Percentiles rank a stretch among this genome's conserved stretches.
Conservation (phyloP, 768 basidiomycete species). For the Russula lepida region DNA sequence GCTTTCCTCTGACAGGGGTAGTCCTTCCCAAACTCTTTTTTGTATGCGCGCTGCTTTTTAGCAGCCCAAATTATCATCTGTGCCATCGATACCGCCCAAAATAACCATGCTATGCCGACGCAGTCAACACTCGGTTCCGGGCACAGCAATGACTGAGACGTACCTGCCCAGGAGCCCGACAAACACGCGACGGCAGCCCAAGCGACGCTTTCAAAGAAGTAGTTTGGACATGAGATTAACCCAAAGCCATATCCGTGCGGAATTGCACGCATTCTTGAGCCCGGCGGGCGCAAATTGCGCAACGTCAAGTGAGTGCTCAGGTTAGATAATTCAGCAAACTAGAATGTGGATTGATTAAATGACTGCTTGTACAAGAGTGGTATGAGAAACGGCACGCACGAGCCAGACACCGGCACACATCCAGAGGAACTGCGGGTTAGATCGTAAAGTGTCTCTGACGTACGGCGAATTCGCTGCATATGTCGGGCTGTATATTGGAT, state of each 20-base stretch:
- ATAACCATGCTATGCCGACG: constrained; percentile 45
- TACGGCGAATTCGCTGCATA: constrained; percentile 60
- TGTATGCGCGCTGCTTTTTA: constrained; percentile 86
- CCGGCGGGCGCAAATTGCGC: constrained; percentile 74
- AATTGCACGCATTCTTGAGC: constrained; percentile 70
- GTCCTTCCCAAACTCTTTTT: constrained; percentile 86
- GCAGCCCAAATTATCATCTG: constrained; percentile 84
- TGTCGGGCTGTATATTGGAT: constrained; percentile 72
- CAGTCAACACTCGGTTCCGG: not conserved
- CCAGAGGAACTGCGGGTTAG: constrained; percentile 60
- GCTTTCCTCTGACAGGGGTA: constrained; percentile 70
- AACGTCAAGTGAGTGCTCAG: constrained; percentile 74
- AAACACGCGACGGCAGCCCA: constrained; percentile 68
- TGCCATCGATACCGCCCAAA: constrained; percentile 48
- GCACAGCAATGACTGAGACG: constrained; percentile 25
- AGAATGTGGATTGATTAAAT: not conserved
- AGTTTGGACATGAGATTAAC: constrained; percentile 85
- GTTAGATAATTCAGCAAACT: constrained; percentile 87
- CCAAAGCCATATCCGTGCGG: constrained; percentile 91
- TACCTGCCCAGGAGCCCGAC: constrained; percentile 71
- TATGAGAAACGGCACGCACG: constrained; percentile 40
- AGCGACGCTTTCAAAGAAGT: constrained; percentile 79
- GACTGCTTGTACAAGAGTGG: not conserved
- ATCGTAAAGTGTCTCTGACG: constrained; percentile 52
- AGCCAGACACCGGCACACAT: constrained; percentile 60